phyloP scores from a whole-genome alignment of 2,329 filamentous ascomycete species.

The Aspergillus chevalieri region DNA sequence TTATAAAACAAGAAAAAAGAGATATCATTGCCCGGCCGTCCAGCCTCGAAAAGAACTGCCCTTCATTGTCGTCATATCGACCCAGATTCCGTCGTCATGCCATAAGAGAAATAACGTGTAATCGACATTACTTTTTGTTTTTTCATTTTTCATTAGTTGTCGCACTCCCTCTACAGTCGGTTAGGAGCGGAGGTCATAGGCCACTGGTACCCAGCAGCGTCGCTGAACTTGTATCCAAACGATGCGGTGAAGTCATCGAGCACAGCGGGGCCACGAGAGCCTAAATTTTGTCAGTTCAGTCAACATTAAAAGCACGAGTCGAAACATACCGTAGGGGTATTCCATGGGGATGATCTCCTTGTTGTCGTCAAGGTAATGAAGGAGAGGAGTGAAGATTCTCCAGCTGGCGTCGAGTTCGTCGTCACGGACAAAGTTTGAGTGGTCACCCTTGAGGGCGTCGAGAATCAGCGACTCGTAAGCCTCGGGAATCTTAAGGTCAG shows the following conservation, averaged over 20 bases:
- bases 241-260: slow-evolving; percentile 97
- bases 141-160: slow-evolving; percentile 4
- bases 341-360: slow-evolving; percentile 99
- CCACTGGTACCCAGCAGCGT: slow-evolving; percentile 94
- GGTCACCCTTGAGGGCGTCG: slow-evolving; percentile 95
- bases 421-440: slow-evolving; percentile 98
- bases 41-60: slow-evolving; percentile 4
- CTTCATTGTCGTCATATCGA: slow-evolving; percentile 11
- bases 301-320: neutral
- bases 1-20: neutral
- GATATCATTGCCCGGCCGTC: slow-evolving; percentile 1
- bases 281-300: slow-evolving; percentile 42
- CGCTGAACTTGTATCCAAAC: slow-evolving; percentile 98
- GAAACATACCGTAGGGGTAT: slow-evolving; percentile 88
- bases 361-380: slow-evolving; percentile 98
- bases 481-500: slow-evolving; percentile 98
- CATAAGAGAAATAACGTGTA: slow-evolving; percentile 6
- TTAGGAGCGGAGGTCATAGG: slow-evolving; percentile 70
- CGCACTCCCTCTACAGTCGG: slow-evolving; percentile 62
- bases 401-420: slow-evolving; percentile 96
- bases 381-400: slow-evolving; percentile 95
- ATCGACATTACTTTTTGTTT: slow-evolving; percentile 14
- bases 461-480: slow-evolving; percentile 97
- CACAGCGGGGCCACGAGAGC: slow-evolving; percentile 91
- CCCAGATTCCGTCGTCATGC: slow-evolving; percentile 4